Percentiles rank a stretch among this genome's conserved stretches.
Evolutionary conservation across 805 yeast genomes (phyloP).

Genomic region (Saturnispora serradocipensis): DNA sequence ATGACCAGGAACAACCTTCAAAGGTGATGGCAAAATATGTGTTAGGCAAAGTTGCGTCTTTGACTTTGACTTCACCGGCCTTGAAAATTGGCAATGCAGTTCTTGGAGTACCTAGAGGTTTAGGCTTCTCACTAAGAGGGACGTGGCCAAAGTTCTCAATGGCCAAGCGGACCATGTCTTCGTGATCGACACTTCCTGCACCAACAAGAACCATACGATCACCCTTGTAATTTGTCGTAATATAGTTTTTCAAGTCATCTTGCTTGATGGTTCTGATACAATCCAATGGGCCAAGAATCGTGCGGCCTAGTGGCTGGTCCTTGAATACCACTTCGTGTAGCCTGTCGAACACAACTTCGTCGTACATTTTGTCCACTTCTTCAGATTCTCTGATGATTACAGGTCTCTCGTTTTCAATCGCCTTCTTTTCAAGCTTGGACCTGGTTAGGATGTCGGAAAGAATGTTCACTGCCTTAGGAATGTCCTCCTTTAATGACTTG

Average conservation of each 20-base stretch:
- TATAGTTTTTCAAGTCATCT: constrained; percentile 69
- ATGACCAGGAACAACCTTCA: constrained; percentile 98
- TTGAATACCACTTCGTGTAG: constrained; percentile 86
- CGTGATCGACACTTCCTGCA: constrained; percentile 89
- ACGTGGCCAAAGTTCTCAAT: constrained; percentile 67
- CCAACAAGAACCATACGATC: constrained; percentile 98
- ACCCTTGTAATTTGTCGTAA: constrained; percentile 80
- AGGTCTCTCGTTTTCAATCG: constrained; percentile 92
- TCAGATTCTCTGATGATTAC: constrained; percentile 95
- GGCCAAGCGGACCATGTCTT: constrained; percentile 69
- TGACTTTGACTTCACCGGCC: constrained; percentile 79
- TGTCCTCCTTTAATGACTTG: constrained; percentile 70
- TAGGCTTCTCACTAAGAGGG: constrained; percentile 41
- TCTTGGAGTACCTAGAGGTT: constrained; percentile 66
- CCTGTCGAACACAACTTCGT: constrained; percentile 96
- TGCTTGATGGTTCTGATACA: constrained; percentile 75
- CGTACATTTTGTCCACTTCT: constrained; percentile 97
- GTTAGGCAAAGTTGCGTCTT: constrained; percentile 73
- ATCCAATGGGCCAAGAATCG: constrained; percentile 89
- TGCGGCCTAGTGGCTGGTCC: constrained; percentile 90
- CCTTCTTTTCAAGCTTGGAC: constrained; percentile 70
- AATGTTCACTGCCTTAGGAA: constrained; percentile 79
- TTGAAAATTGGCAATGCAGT: constrained; percentile 70
- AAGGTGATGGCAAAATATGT: constrained; percentile 90
- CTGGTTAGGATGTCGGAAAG: constrained; percentile 82